Evolutionary conservation across 805 yeast genomes (phyloP).

Genomic region (Candida dajiaensis): DNA sequence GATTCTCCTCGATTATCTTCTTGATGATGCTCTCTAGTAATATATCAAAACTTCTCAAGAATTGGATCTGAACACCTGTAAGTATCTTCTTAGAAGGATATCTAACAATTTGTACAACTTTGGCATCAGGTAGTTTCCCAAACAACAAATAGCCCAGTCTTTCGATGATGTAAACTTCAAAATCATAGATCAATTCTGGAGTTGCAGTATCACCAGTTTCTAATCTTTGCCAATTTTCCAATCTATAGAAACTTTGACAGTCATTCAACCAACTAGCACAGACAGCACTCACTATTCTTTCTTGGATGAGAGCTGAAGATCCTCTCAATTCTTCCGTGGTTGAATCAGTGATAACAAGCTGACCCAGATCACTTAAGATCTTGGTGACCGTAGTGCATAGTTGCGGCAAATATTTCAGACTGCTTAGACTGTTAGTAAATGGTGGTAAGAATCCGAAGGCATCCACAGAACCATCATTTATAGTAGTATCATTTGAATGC

Average conservation of each 20-base stretch:
- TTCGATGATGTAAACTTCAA: constrained; percentile 29
- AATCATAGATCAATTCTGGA: constrained; percentile 29
- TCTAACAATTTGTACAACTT: constrained; percentile 29
- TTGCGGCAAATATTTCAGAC: constrained; percentile 44
- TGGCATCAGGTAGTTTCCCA: constrained; percentile 29
- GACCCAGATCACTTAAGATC: constrained; percentile 38
- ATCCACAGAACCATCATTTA: constrained; percentile 25
- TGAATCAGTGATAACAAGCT: constrained; percentile 34
- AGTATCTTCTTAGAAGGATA: constrained; percentile 31
- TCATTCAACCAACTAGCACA: constrained; percentile 49
- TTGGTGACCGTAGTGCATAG: constrained; percentile 38
- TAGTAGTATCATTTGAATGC: constrained; percentile 7
- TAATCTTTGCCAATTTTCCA: constrained; percentile 35
- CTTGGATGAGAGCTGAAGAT: constrained; percentile 32
- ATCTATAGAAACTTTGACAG: constrained; percentile 31
- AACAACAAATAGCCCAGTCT: constrained; percentile 29
- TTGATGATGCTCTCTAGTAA: constrained; percentile 37
- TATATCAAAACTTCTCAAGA: constrained; percentile 38
- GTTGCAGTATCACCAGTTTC: constrained; percentile 31
- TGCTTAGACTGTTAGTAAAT: constrained; percentile 54
- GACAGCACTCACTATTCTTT: constrained; percentile 40
- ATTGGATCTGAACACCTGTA: constrained; percentile 35
- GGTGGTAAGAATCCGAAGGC: constrained; percentile 59
- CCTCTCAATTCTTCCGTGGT: constrained; percentile 32
- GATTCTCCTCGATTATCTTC: constrained; percentile 35